These are phyloP conservation scores for Amanita brunnescens DNA, from an alignment of 768 basidiomycete species.

Conservation along the genomic window DNA sequence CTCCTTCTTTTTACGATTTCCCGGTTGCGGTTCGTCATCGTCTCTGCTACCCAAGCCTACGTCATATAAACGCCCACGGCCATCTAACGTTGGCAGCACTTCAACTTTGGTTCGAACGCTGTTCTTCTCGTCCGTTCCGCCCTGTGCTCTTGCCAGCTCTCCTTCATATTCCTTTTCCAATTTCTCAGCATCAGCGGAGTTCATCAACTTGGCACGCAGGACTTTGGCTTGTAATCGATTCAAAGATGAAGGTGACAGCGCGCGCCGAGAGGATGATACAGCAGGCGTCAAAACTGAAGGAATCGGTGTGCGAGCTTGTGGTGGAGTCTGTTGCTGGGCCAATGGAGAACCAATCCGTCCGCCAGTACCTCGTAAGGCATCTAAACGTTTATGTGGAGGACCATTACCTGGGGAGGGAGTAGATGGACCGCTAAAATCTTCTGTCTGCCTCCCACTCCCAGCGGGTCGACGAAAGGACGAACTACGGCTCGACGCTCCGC, in stretches of 20 bases:
- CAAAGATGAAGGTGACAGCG: slow-evolving; percentile 67
- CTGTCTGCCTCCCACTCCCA: slow-evolving; percentile 31
- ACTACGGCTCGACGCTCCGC: slow-evolving; percentile 68
- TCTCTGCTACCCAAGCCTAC: slow-evolving; percentile 66
- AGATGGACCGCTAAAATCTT: slow-evolving; percentile 32
- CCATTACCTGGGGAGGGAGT: slow-evolving; percentile 51
- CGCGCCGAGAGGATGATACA: slow-evolving; percentile 26
- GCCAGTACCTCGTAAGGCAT: slow-evolving; percentile 37
- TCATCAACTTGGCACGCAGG: slow-evolving; percentile 83
- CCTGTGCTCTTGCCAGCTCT: slow-evolving; percentile 46
- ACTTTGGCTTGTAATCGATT: slow-evolving; percentile 93
- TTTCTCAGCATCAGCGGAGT: slow-evolving; percentile 61
- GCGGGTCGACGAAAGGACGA: slow-evolving; percentile 84
- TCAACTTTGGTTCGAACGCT: slow-evolving; percentile 58
- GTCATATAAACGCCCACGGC: slow-evolving; percentile 79
- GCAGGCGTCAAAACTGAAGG: slow-evolving; percentile 86
- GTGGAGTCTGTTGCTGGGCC: slow-evolving; percentile 52
- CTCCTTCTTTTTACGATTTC: slow-evolving; percentile 76
- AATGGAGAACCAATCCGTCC: slow-evolving; percentile 14
- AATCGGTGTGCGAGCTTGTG: slow-evolving; percentile 73
- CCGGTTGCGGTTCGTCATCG: slow-evolving; percentile 40
- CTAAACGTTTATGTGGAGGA: slow-evolving; percentile 43
- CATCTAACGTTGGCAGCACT: slow-evolving; percentile 86
- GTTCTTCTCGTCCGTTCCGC: slow-evolving; percentile 28
- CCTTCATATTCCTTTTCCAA: slow-evolving; percentile 83